These are phyloP conservation scores for Trichoderma erinaceum DNA, from an alignment of 495 filamentous ascomycete genomes.

Conservation along the genomic window DNA sequence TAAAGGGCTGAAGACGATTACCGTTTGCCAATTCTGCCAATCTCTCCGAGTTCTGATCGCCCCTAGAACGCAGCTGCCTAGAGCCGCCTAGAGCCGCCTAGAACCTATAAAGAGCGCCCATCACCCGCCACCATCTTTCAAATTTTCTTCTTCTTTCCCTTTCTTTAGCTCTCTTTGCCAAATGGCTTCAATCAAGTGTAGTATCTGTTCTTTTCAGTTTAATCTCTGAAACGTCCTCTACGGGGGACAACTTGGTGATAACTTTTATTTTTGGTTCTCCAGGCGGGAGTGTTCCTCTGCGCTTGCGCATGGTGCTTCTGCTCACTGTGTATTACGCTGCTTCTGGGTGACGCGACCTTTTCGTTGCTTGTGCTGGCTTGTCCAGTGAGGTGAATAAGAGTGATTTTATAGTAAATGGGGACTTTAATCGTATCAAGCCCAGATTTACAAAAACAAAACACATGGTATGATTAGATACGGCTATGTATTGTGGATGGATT, in stretches of 20 bases:
- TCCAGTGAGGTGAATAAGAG: constrained; percentile 29
- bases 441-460: too few species aligned
- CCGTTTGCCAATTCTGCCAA: constrained; percentile 9
- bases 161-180: constrained; percentile 51
- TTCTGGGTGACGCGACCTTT: constrained; percentile 31
- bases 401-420: not conserved
- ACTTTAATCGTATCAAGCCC: not conserved
- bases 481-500: not conserved
- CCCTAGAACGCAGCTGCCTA: not conserved
- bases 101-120: not conserved
- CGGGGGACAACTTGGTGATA: constrained; percentile 67
- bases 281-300: constrained; percentile 45
- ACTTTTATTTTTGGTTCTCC: constrained; percentile 68
- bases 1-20: not conserved
- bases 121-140: constrained; percentile 17
- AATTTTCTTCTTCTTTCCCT: constrained; percentile 22
- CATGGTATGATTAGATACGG: not conserved
- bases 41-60: not conserved
- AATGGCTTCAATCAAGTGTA: constrained; percentile 98
- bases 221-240: constrained; percentile 65
- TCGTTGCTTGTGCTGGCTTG: constrained; percentile 26
- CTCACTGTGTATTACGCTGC: constrained; percentile 31
- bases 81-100: too few species aligned
- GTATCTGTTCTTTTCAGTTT: constrained; percentile 99
- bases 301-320: constrained; percentile 25